These are phyloP conservation scores for Grosmannia clavigera DNA, from an alignment of 2,329 filamentous ascomycete genomes.

Conservation along the genomic window DNA sequence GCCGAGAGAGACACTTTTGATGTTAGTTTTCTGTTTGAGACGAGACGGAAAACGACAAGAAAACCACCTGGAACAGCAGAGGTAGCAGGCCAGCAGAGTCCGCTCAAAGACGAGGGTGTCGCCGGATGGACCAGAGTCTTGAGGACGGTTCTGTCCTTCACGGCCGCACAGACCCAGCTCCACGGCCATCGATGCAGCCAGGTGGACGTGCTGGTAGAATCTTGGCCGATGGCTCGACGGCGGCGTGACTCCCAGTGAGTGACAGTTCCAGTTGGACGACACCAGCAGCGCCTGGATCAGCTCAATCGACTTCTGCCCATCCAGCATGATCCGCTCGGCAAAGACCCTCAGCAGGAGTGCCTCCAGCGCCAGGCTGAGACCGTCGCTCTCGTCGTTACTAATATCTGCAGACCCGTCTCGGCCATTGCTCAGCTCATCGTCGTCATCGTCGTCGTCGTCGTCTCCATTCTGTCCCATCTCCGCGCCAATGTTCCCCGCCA, in stretches of 20 bases:
- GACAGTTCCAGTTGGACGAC: conserved; percentile 9
- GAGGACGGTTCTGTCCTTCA: neutral
- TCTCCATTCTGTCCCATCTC: neutral
- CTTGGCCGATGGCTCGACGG: neutral
- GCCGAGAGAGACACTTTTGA: conserved; percentile 3
- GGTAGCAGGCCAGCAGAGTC: conserved; percentile 8
- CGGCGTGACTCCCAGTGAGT: neutral
- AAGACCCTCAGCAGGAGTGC: conserved; percentile 3
- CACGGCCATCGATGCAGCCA: neutral
- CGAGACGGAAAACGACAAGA: too few relatives aligned
- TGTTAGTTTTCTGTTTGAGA: neutral
- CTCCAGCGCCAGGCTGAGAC: conserved; percentile 1
- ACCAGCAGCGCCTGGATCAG: conserved; percentile 10
- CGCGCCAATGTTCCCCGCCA: conserved; percentile 2
- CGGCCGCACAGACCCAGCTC: neutral
- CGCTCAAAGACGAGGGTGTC: conserved; percentile 5
- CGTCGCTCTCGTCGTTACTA: neutral
- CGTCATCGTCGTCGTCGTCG: neutral
- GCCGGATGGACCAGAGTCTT: neutral
- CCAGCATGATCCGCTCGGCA: conserved; percentile 6
- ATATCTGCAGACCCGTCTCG: neutral
- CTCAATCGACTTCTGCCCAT: conserved; percentile 7
- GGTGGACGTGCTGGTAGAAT: neutral
- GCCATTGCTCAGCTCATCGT: neutral
- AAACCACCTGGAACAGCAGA: too few relatives aligned